Percentiles rank a stretch among this genome's conserved stretches.
phyloP scores from a whole-genome alignment of 805 yeast genomes.

The Lipomyces sp. region DNA sequence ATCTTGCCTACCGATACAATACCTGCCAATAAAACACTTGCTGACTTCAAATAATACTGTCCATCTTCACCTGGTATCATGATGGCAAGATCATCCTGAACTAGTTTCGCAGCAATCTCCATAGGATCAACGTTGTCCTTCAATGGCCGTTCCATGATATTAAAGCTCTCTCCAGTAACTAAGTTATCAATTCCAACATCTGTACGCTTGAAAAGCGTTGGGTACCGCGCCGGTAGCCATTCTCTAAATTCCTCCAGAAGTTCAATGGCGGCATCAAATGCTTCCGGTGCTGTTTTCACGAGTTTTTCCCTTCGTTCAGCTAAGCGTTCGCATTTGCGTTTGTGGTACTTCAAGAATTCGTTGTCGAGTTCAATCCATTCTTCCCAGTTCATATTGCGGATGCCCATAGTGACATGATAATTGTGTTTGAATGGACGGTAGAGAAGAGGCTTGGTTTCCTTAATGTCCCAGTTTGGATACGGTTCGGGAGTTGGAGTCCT shows the following conservation, averaged over 20 bases:
- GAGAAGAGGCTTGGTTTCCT: constrained; percentile 60
- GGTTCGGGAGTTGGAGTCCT: constrained; percentile 56
- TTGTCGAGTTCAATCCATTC: constrained; percentile 72
- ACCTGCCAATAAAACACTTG: constrained; percentile 65
- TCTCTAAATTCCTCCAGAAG: constrained; percentile 57
- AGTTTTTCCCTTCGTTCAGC: constrained; percentile 53
- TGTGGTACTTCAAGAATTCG: constrained; percentile 63
- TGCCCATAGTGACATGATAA: constrained; percentile 71
- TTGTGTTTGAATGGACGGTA: constrained; percentile 70
- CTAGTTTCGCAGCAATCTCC: constrained; percentile 59
- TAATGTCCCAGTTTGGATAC: constrained; percentile 56
- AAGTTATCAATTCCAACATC: constrained; percentile 56
- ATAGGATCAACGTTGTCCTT: constrained; percentile 56
- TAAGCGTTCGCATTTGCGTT: constrained; percentile 57
- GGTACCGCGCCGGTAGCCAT: constrained; percentile 63
- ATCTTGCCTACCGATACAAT: constrained; percentile 37
- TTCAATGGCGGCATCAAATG: constrained; percentile 57
- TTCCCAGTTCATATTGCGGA: constrained; percentile 63
- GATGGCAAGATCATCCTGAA: constrained; percentile 71
- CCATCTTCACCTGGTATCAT: constrained; percentile 67
- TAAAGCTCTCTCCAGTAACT: constrained; percentile 58
- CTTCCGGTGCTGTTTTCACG: constrained; percentile 42
- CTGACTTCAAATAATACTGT: constrained; percentile 61
- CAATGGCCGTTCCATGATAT: constrained; percentile 45
- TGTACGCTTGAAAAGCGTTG: constrained; percentile 55